Conservation (phyloP, 1,284 basidiomycete species). For the Cerioporus squamosus region DNA sequence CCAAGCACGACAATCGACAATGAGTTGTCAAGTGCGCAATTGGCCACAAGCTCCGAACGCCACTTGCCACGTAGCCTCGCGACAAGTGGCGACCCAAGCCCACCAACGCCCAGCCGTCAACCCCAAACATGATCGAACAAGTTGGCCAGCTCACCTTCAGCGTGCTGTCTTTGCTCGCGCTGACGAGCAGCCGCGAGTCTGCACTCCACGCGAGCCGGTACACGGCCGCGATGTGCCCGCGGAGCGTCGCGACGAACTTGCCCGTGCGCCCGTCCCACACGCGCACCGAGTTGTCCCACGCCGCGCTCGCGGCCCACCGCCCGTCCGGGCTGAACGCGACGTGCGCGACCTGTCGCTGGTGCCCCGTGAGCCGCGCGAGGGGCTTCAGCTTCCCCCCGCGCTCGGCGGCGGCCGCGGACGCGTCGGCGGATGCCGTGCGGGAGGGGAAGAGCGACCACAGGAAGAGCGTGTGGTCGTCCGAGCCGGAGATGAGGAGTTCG, state of each 20-base stretch:
- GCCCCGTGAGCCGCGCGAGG: conserved; percentile 87
- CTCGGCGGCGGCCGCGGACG: conserved; percentile 37
- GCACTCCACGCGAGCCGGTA: conserved; percentile 96
- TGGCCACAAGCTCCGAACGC: background rate
- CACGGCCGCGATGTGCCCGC: conserved; percentile 94
- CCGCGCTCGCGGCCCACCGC: conserved; percentile 87
- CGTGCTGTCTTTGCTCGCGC: conserved; percentile 95
- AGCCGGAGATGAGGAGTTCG: conserved; percentile 91
- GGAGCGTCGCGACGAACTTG: conserved; percentile 89
- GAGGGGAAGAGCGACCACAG: conserved; percentile 83
- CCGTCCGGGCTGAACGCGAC: conserved; percentile 97
- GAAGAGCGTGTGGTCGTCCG: conserved; percentile 95
- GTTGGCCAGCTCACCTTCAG: conserved; percentile 73
- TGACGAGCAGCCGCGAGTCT: conserved; percentile 90
- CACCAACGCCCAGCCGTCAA: background rate
- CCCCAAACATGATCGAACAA: background rate
- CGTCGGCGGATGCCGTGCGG: conserved; percentile 39
- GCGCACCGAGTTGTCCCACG: conserved; percentile 92
- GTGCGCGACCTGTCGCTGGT: conserved; percentile 95
- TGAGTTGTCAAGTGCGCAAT: background rate
- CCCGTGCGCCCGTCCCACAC: conserved; percentile 95
- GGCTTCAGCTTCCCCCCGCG: conserved; percentile 77
- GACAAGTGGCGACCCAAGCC: background rate
- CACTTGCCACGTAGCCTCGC: background rate
- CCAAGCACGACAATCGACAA: too few species aligned